These are phyloP conservation scores for Aureobasidium namibiae DNA, from an alignment of 2,329 filamentous ascomycete species.

Conservation along the genomic window DNA sequence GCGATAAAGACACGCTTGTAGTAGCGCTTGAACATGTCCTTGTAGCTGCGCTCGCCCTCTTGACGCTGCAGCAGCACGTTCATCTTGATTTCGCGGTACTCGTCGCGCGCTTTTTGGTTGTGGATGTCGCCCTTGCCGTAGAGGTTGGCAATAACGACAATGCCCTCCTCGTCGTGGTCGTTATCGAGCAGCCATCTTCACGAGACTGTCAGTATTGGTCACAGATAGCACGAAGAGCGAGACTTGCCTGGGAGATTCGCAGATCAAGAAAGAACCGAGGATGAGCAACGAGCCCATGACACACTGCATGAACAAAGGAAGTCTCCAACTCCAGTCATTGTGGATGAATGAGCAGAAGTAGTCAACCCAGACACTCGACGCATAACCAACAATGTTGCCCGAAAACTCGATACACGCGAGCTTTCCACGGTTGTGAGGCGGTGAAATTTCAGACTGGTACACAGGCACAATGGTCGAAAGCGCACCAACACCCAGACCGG, in stretches of 20 bases:
- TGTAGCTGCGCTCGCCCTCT: conserved; percentile 86
- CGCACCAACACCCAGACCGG: conserved; percentile 43
- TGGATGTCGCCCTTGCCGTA: conserved; percentile 95
- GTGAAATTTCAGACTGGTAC: conserved; percentile 58
- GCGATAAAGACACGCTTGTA: conserved; percentile 90
- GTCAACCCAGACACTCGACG: conserved; percentile 96
- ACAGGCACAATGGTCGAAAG: conserved; percentile 45
- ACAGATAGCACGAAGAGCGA: background rate
- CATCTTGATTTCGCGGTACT: conserved; percentile 99
- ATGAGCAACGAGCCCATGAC: conserved; percentile 84
- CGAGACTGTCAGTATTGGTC: background rate
- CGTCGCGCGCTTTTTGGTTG: conserved; percentile 82
- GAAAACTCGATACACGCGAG: conserved; percentile 97
- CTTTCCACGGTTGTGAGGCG: conserved; percentile 90
- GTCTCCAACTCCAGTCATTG: conserved; percentile 77
- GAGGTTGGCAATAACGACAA: conserved; percentile 94
- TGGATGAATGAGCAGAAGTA: conserved; percentile 92
- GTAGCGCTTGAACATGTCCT: conserved; percentile 92
- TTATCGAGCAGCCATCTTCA: conserved; percentile 90
- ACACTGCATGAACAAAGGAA: conserved; percentile 87
- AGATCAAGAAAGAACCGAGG: conserved; percentile 81
- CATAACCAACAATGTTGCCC: conserved; percentile 92
- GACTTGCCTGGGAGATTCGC: conserved; percentile 81
- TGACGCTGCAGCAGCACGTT: conserved; percentile 86
- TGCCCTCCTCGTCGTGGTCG: conserved; percentile 95